Percentiles rank a stretch among this genome's conserved stretches.
Conservation (phyloP, 2,329 filamentous ascomycete genomes). For the Aurifilum marmelostoma region DNA sequence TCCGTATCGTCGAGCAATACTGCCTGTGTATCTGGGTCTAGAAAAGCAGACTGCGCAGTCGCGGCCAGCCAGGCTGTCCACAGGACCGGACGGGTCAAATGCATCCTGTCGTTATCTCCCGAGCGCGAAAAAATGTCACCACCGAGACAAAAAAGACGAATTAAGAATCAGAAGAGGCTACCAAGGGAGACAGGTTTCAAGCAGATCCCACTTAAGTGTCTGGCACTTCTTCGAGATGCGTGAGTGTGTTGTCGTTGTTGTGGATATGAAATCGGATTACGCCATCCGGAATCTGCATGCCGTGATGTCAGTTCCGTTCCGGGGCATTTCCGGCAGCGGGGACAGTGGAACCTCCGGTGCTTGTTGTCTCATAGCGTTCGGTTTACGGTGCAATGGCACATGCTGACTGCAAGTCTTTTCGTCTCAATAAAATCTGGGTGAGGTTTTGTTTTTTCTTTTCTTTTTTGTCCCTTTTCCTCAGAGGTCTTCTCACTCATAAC, state of each 20-base stretch:
- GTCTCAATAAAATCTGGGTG: too few relatives aligned
- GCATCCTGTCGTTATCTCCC: neutral
- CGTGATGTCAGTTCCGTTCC: neutral
- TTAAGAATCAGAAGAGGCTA: too few relatives aligned
- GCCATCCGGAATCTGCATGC: constrained; percentile 8
- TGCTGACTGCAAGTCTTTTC: neutral
- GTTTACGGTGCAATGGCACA: neutral
- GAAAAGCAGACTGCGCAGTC: constrained; percentile 9
- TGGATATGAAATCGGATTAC: constrained; percentile 1
- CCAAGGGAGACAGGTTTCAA: too few relatives aligned
- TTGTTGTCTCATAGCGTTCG: neutral
- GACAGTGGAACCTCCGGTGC: neutral
- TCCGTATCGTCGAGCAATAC: constrained; percentile 15
- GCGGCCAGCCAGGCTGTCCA: constrained; percentile 19
- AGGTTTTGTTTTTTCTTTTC: too few relatives aligned
- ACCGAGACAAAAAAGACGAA: neutral
- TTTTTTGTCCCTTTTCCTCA: too few relatives aligned
- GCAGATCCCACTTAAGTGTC: too few relatives aligned
- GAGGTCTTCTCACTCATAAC: too few relatives aligned
- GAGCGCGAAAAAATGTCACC: neutral
- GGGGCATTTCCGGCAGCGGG: neutral
- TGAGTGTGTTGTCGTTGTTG: neutral
- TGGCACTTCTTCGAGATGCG: neutral
- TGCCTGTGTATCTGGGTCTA: constrained; percentile 11
- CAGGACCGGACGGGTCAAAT: neutral